Base-by-base conservation (phyloP, 2,329 filamentous ascomycete genomes). In the Leptographium procerum region DNA sequence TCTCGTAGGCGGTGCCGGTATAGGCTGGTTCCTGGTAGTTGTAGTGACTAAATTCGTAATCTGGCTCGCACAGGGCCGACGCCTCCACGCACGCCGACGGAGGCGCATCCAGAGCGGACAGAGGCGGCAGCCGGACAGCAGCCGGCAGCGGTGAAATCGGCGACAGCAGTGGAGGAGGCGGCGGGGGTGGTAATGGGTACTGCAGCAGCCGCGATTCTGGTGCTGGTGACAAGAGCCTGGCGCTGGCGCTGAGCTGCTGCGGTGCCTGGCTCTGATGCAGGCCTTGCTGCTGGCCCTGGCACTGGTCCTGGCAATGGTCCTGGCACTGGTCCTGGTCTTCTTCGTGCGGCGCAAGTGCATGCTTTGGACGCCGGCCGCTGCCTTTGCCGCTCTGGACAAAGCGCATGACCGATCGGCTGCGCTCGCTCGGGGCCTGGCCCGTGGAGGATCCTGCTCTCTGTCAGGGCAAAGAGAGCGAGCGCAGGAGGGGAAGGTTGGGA, bases 351-450 rank as follows among this genome's bases (percentile, higher is more conserved):
- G n/a, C 31, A 34, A 3, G 24, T 29, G 4, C 29, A 9, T 50
- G 26, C 34, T 33, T 28, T 16, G 43, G 52, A 16, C 57, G 43
- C 3, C 52, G 40, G 19, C 51, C 43, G 4, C 52, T 48, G 43
- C 57, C 52, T 2, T 31, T 26, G 31, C 50, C 51, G 4, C 55
- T 55, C n/a, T 45, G 58, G 11, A 29, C 28, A 24, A 47, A 48
- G 14, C 56, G 48, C 45, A 48, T 40, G 13, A 29, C n/a, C 2
- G 60, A 40, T 16, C 55, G 52, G 26, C 60, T 57, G 28, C 60
- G 58, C 19, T 60, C 52, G 16, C 56, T 59, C 10, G 58, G 60
- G 1, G 56, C 29, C n/a, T 31, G n/a, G 24, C 58, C 60, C 8
- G 56, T 55, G n/a, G 54, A 22, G 1, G 26, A 26, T 16, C 40